Evolutionary conservation across 1,139 yeast genomes (phyloP), one percentile per base, ranked within the genome.

Genomic region (Geotrichum carabidarum): DNA sequence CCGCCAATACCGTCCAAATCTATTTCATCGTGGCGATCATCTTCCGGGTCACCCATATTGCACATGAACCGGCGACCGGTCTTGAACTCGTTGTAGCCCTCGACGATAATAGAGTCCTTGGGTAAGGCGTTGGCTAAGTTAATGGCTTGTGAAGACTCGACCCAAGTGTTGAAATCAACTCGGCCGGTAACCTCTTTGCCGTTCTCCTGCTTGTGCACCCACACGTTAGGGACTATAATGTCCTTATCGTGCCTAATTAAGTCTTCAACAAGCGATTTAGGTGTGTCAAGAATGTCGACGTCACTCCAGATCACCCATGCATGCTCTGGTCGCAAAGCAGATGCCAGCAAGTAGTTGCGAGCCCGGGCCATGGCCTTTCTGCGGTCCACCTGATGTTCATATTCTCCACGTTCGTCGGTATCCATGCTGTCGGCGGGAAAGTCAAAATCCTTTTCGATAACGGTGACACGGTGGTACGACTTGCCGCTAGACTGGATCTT

Each of bases 221-320:
- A 88, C 47, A 87, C 93, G 66, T 88, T 89, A 12, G 96, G 96
- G 9, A 88, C 95, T 69, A 89, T 78, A 12, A 89, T 87, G 68
- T 89, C 96, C 63, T 78, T 84, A 62, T 83, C 81, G 59, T 77
- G 78, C 60, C 79, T 77, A 90, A 87, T 88, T 69, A 89, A 74
- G 65, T 82, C 87, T 68, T 89, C 87, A 60, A 89, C 80, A 48
- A 89, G 84, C 47, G 84, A 76, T 15, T 88, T 86, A 0, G 95
- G 95, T 63, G 88, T 82, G 32, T 88, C 79, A 64, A 87, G 95
- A 54, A 89, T 84, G 68, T 89, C 96, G 1, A 83, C 96, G 68
- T 89, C 96, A 71, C 96, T 78, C 96, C 96, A 89, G 67, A 87
- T 86, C 9, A 89, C 95, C 96, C 96, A 89, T 1, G 94, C 84